Base-by-base conservation (phyloP, 2,329 filamentous ascomycete genomes). In the Ophiostoma sp. region DNA sequence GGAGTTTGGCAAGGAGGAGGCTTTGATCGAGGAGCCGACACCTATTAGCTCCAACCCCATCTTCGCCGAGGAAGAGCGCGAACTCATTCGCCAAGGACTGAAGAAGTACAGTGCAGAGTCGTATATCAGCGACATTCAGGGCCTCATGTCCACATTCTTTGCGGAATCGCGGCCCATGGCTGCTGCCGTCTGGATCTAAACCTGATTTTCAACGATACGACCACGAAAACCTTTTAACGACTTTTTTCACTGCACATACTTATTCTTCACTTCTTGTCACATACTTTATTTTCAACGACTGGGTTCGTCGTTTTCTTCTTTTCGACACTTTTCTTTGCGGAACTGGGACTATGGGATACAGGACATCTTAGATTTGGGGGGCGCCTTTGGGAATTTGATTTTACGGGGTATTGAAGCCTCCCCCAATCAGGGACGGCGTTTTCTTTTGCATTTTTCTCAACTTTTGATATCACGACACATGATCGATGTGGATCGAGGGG, bases 51-150 rank as follows among this genome's bases (percentile, higher is more conserved):
- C 45, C 6, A 73, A 61, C 28, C 59, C 64, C 42, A 22, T 74
- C 25, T 83, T 91, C 52, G 91, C 95, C 61, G 92, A 93, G 72
- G 94, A 97, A 81, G 87, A 93, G 78, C 85, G 88, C 76, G 88
- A 91, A 74, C 88, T 98, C 79, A 82, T 87, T 74, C 85, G 87
- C 31, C 89, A 89, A 75, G 93, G 93, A 2, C 87, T 98, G 6
- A 87, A 86, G 78, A 92, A 91, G 78, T 93, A 94, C 81, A 87
- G 87, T 61, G 93, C 93, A 11, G 89, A 93, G 69, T 95, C 97
- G 78, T 99, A 99, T 83, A 84, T 97, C 74, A 84, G 85, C 61
- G 95, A 97, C 80, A 92, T 98, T 73, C 87, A 93, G 76, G 88
- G 87, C 72, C 82, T 97, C 17, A 87, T 92, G 78, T 82, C 86